A percentile compares a stretch with the other conserved stretches of the same genome.
Conservation (phyloP, 306 rosid genomes). For the Cicer judaicum region DNA sequence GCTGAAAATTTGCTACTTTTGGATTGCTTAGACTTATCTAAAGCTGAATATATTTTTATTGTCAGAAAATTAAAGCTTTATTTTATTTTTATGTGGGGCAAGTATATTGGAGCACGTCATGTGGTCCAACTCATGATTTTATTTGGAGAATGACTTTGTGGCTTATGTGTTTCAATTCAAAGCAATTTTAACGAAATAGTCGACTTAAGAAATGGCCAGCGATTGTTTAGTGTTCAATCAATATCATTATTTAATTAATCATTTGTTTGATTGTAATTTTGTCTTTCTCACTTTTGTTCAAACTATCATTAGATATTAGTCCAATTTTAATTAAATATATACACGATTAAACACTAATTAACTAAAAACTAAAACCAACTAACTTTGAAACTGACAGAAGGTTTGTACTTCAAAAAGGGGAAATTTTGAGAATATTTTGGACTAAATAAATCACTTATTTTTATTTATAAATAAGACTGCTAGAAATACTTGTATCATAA, state of each 20-base stretch:
- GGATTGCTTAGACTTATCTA: constrained; percentile 20
- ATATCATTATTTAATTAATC: not conserved
- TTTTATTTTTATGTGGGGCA: constrained; percentile 10
- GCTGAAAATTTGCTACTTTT: constrained; percentile 26
- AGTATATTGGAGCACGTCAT: not conserved
- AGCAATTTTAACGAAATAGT: not conserved
- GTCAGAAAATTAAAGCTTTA: not conserved
- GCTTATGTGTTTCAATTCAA: not conserved
- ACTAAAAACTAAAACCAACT: not conserved
- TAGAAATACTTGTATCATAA: too few species aligned
- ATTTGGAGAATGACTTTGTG: not conserved
- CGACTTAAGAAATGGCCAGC: not conserved
- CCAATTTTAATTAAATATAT: not conserved
- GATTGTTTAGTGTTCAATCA: not conserved
- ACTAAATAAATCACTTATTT: too few species aligned
- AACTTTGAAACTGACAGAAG: not conserved
- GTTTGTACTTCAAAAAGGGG: not conserved
- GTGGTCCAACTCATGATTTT: not conserved
- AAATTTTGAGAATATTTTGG: not conserved
- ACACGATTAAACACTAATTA: not conserved
- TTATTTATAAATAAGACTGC: too few species aligned
- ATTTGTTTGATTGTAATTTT: not conserved
- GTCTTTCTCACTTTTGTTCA: not conserved
- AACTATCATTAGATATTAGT: not conserved
- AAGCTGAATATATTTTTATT: constrained; percentile 10